Conservation (phyloP, 1,284 basidiomycete genomes). For the Rhodotorula sp. region DNA sequence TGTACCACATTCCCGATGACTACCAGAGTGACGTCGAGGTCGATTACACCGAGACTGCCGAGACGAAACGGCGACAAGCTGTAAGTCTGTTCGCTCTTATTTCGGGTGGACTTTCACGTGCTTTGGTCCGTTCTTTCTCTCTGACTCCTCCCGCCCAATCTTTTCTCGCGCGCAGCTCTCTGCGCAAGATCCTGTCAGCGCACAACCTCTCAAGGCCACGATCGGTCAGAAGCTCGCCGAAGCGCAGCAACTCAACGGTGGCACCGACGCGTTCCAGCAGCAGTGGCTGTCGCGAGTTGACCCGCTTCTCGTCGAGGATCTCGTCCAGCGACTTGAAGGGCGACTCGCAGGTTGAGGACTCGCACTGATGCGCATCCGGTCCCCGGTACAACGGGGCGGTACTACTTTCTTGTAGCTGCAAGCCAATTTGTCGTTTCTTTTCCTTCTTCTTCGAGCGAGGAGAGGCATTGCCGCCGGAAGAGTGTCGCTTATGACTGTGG, state of each 20-base stretch:
- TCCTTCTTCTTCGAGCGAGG: too few relatives aligned
- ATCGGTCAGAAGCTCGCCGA: constrained; percentile 33
- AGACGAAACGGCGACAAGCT: constrained; percentile 26
- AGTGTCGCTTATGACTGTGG: too few relatives aligned
- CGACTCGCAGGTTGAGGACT: constrained; percentile 14
- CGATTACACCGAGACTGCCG: constrained; percentile 38
- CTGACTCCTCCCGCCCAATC: neutral
- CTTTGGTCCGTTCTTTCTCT: neutral
- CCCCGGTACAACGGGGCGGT: too few relatives aligned
- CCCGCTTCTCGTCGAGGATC: constrained; percentile 38
- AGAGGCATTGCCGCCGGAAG: too few relatives aligned
- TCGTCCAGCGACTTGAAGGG: constrained; percentile 32
- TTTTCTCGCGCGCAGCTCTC: constrained; percentile 23
- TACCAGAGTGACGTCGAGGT: constrained; percentile 36
- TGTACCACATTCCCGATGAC: constrained; percentile 40
- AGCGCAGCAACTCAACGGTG: constrained; percentile 38
- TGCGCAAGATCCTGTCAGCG: constrained; percentile 36
- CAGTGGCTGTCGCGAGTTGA: constrained; percentile 33
- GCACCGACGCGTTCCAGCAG: constrained; percentile 31
- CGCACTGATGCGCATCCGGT: neutral
- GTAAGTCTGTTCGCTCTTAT: constrained; percentile 14
- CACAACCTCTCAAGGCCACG: constrained; percentile 26
- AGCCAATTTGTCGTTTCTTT: too few relatives aligned
- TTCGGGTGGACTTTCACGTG: neutral
- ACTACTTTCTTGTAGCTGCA: neutral